These are phyloP conservation scores for Prunus yedoensis DNA, from an alignment of 331 rosid genomes.

Conservation along the genomic window DNA sequence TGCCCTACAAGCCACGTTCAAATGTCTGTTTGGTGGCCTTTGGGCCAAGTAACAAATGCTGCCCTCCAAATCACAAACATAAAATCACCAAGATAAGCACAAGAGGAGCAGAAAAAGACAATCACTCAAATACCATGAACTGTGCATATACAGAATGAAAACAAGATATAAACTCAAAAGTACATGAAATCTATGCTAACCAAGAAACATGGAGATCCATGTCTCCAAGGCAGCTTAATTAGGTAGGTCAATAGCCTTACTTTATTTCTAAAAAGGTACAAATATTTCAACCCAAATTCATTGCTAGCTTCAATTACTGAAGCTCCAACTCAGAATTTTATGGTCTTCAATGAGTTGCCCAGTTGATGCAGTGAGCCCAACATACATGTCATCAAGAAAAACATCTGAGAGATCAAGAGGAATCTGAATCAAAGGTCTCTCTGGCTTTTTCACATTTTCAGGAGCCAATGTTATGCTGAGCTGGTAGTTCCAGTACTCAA, in stretches of 20 bases:
- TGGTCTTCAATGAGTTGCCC: constrained; percentile 63
- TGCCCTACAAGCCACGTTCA: constrained; percentile 1
- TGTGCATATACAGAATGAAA: not conserved
- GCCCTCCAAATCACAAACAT: not conserved
- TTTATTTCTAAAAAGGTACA: not conserved
- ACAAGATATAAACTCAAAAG: too few species aligned
- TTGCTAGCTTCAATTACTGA: constrained; percentile 34
- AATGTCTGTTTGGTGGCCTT: not conserved
- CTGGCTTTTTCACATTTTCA: constrained; percentile 51
- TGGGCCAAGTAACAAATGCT: not conserved
- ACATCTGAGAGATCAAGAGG: constrained; percentile 55
- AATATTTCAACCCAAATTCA: not conserved
- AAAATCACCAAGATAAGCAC: not conserved
- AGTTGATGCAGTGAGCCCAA: constrained; percentile 71
- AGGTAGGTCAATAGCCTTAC: not conserved
- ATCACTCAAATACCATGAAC: not conserved
- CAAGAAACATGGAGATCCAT: not conserved
- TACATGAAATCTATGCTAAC: too few species aligned
- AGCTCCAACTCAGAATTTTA: constrained; percentile 68
- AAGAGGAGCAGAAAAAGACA: too few species aligned
- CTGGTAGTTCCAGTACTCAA: constrained; percentile 52
- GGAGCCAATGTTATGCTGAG: constrained; percentile 56
- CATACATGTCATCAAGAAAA: constrained; percentile 66
- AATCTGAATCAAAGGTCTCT: constrained; percentile 40
- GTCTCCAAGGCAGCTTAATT: not conserved